Evolutionary conservation across 768 basidiomycete species (phyloP), one percentile per base, ranked within the genome.

Genomic region (Phylloporus sp.): DNA sequence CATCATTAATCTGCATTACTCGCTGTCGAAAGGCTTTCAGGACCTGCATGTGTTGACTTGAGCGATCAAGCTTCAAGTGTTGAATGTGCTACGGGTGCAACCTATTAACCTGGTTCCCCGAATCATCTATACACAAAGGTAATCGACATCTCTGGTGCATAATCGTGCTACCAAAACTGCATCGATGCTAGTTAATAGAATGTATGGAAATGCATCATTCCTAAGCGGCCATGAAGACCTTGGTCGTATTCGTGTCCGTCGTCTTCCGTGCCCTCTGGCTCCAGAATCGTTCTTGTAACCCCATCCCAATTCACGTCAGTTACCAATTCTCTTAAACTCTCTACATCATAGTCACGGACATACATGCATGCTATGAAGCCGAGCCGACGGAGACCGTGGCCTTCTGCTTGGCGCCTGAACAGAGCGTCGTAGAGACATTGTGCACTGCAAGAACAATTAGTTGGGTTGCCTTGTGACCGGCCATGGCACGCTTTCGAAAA

Each of bases 1-100:
- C 57, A 32, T 28, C 45, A 31, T 64, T 70, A 67, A 69, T 69
- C 15, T 51, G 46, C 58, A 53, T 57, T 47, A 45, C 47, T 59
- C 46, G 51, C 49, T 62, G 53, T 56, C 53, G 47, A 50, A 41
- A 45, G 31, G 31, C 36, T 55, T 53, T 59, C 45, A 7, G 38
- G 28, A 26, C n/a, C n/a, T n/a, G n/a, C n/a, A n/a, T n/a, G 23
- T 24, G 29, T 7, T 36, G 20, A 12, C n/a, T 16, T 34, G 35
- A 36, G 18, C 16, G 35, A 18, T n/a, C n/a, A n/a, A n/a, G n/a
- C n/a, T n/a, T n/a, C 18, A 36, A 18, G n/a, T 18, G 34, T n/a
- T 35, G 34, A 10, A 36, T 36, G 15, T 34, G 32, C 32, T 15
- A 34, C 10, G 29, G 32, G n/a, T 7, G 6, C 13, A 34, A 15